These are phyloP conservation scores for Phytophthora multivora DNA, from an alignment of 352 stramenopile species.

Conservation along the genomic window DNA sequence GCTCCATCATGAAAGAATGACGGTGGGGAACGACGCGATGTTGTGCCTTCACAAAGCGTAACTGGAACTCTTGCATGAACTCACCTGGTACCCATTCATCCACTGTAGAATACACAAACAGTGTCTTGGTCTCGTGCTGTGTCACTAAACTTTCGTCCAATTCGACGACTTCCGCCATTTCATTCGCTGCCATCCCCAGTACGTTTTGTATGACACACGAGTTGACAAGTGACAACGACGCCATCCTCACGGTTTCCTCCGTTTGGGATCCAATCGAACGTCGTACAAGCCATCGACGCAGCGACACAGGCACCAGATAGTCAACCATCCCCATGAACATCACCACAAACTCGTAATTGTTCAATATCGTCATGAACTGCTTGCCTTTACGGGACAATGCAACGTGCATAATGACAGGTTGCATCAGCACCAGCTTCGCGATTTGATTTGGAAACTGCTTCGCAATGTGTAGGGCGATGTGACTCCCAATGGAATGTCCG, in stretches of 20 bases:
- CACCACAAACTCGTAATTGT: constrained; percentile 8
- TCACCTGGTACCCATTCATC: constrained; percentile 5
- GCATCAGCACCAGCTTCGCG: not conserved
- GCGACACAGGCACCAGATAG: not conserved
- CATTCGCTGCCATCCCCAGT: not conserved
- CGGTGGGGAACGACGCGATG: not conserved
- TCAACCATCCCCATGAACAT: not conserved
- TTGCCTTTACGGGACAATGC: not conserved
- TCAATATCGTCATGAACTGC: not conserved
- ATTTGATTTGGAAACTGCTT: not conserved
- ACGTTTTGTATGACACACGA: constrained; percentile 3
- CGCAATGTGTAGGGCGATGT: constrained; percentile 5
- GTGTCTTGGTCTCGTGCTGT: not conserved
- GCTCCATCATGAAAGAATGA: constrained; percentile 1
- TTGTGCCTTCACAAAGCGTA: not conserved
- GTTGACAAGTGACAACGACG: not conserved
- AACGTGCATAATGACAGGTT: constrained; percentile 1
- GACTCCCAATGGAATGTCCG: constrained; percentile 1
- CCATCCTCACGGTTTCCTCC: not conserved
- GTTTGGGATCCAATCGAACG: not conserved
- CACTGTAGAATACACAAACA: constrained; percentile 7
- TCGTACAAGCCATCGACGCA: constrained; percentile 1
- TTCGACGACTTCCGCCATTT: not conserved
- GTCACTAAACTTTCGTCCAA: not conserved
- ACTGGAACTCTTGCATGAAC: constrained; percentile 6